Percentiles rank a stretch among this genome's conserved stretches.
Evolutionary conservation across 768 basidiomycete genomes (phyloP).

Genomic region (Tulasnella sp.): DNA sequence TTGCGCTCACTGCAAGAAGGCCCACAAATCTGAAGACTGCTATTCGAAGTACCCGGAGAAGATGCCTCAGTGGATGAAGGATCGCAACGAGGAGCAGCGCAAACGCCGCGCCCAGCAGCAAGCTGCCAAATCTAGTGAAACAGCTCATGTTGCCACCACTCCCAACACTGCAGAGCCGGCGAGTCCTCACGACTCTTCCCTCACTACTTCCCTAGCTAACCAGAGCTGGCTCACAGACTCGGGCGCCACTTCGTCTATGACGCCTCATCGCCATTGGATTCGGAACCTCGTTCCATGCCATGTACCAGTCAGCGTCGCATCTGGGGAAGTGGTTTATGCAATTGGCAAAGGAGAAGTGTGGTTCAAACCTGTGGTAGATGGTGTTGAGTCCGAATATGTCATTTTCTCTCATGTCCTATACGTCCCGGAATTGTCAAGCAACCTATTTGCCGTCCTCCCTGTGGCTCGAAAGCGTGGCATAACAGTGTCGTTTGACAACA

Average conservation of each 20-base stretch:
- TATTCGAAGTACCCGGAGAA: too few species aligned
- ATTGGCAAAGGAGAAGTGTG: constrained; percentile 41
- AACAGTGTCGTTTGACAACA: not conserved
- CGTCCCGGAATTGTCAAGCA: not conserved
- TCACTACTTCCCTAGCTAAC: constrained; percentile 5
- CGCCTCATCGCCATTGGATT: constrained; percentile 44
- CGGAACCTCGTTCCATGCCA: constrained; percentile 37
- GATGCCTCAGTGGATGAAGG: too few species aligned
- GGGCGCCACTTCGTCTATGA: constrained; percentile 47
- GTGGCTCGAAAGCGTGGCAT: not conserved
- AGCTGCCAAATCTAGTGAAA: too few species aligned
- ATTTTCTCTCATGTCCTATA: too few species aligned
- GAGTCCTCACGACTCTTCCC: not conserved
- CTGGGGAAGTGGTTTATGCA: constrained; percentile 40
- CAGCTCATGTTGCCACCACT: too few species aligned
- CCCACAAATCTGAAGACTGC: too few species aligned
- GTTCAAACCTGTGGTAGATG: constrained; percentile 39
- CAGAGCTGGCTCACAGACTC: constrained; percentile 43
- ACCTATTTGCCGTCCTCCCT: constrained; percentile 4
- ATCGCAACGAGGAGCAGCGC: too few species aligned
- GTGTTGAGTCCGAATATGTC: constrained; percentile 19
- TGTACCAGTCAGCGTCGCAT: constrained; percentile 12
- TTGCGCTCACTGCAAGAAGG: too few species aligned
- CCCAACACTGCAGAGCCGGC: not conserved
- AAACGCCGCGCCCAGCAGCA: too few species aligned